Evolutionary conservation across 2,329 filamentous ascomycete species (phyloP).

Genomic region (Botrytis porri): DNA sequence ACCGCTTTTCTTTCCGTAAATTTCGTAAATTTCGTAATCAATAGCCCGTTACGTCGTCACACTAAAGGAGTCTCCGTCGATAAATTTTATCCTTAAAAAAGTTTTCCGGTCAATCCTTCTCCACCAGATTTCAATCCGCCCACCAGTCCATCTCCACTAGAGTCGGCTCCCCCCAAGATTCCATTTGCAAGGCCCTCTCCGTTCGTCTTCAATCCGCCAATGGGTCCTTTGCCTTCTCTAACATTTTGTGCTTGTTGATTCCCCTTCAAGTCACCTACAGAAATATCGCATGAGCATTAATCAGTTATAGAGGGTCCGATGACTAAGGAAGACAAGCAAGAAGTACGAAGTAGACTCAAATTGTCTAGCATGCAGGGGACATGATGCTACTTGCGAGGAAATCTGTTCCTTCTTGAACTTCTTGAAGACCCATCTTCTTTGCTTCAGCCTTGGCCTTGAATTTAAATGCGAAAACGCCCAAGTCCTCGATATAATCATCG

Average conservation of each 20-base stretch:
- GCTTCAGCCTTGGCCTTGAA: conserved; percentile 43
- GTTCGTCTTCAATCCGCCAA: conserved; percentile 29
- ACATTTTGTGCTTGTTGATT: conserved; percentile 40
- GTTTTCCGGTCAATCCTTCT: conserved; percentile 9
- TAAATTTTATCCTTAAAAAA: neutral
- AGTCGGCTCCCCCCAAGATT: neutral
- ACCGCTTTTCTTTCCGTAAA: conserved; percentile 2
- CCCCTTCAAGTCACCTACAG: conserved; percentile 39
- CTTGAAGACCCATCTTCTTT: conserved; percentile 42
- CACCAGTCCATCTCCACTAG: conserved; percentile 3
- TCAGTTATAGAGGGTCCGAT: neutral
- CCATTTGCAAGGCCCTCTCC: conserved; percentile 10
- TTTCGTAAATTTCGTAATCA: conserved; percentile 6
- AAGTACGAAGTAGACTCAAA: neutral
- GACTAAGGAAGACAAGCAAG: neutral
- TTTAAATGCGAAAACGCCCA: conserved; percentile 42
- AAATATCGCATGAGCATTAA: neutral
- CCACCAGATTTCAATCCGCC: conserved; percentile 16
- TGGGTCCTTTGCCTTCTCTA: conserved; percentile 27
- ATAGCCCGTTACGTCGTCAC: neutral
- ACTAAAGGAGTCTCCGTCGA: neutral
- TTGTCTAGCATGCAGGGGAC: neutral
- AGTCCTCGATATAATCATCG: conserved; percentile 41
- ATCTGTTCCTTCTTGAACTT: conserved; percentile 42
- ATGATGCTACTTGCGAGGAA: conserved; percentile 36